Percentiles rank a stretch among this genome's conserved stretches.
Evolutionary conservation across 2,329 filamentous ascomycete genomes (phyloP).

Genomic region (Ilyonectria mors-panacis): DNA sequence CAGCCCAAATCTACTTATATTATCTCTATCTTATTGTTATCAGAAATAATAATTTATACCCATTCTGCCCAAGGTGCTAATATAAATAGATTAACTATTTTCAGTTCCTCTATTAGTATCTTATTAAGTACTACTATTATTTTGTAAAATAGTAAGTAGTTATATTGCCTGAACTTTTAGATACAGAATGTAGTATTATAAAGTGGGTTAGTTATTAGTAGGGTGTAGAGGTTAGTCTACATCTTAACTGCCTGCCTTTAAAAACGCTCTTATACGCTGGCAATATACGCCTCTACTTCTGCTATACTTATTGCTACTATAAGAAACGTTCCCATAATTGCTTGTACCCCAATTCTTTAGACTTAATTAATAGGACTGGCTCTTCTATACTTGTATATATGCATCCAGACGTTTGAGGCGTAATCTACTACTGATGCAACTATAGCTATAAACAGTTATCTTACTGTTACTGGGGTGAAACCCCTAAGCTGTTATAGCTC

Average conservation of each 20-base stretch:
- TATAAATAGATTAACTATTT: conserved; percentile 32
- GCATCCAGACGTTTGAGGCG: too few species aligned
- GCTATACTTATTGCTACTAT: conserved; percentile 38
- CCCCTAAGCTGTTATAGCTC: conserved; percentile 33
- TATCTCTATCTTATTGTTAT: conserved; percentile 1
- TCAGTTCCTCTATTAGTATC: conserved; percentile 24
- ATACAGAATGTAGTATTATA: conserved; percentile 18
- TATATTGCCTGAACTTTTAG: conserved; percentile 22
- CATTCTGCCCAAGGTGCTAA: conserved; percentile 28
- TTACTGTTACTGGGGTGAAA: too few species aligned
- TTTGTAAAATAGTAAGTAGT: conserved; percentile 23
- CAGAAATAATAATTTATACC: too few species aligned
- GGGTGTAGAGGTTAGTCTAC: conserved; percentile 22
- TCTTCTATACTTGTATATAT: too few species aligned
- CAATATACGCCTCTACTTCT: conserved; percentile 40
- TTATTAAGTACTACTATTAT: conserved; percentile 21
- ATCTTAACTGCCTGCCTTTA: conserved; percentile 33
- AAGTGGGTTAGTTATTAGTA: conserved; percentile 24
- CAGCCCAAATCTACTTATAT: conserved; percentile 18
- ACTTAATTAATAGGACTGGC: too few species aligned
- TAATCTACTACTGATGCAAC: too few species aligned
- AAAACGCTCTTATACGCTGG: conserved; percentile 31
- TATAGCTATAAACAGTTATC: too few species aligned
- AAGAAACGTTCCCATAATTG: conserved; percentile 34
- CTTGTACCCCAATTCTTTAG: too few species aligned